A percentile compares a stretch with the other conserved stretches of the same genome.
Evolutionary conservation across 257 asterid species (phyloP).

Genomic region (Solanum ahanhuiri): DNA sequence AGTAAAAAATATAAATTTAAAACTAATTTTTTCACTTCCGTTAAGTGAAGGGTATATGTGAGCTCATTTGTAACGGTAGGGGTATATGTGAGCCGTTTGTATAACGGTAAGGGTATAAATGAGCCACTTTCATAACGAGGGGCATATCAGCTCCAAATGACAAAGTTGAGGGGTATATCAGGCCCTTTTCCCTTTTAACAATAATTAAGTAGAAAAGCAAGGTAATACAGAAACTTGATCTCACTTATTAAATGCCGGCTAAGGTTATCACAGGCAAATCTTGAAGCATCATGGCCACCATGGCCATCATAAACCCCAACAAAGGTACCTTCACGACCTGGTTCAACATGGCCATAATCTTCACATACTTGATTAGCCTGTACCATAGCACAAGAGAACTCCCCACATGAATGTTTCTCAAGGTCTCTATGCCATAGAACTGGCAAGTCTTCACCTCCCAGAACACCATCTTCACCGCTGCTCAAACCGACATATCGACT

Average conservation of each 20-base stretch:
- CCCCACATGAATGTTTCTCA: conserved; percentile 67
- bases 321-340: conserved; percentile 50
- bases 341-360: conserved; percentile 76
- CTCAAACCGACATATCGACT: conserved; percentile 66
- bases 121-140: too few species aligned
- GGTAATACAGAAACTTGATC: background rate
- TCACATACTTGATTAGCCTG: conserved; percentile 60
- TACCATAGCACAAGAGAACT: conserved; percentile 57
- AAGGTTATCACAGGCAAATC: conserved; percentile 46
- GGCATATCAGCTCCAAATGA: too few species aligned
- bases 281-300: conserved; percentile 66
- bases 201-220: background rate
- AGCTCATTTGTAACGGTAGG: too few species aligned
- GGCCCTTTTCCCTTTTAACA: too few species aligned
- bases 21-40: too few species aligned
- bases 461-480: conserved; percentile 38
- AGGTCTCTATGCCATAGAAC: conserved; percentile 65
- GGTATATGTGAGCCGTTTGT: too few species aligned
- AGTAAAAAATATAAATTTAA: too few species aligned
- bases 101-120: too few species aligned
- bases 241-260: conserved; percentile 45
- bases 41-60: too few species aligned
- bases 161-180: too few species aligned
- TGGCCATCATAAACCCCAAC: conserved; percentile 86
- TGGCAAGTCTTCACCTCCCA: background rate